Conservation (phyloP, 2,329 filamentous ascomycete species). For the Fusarium irregulare region DNA sequence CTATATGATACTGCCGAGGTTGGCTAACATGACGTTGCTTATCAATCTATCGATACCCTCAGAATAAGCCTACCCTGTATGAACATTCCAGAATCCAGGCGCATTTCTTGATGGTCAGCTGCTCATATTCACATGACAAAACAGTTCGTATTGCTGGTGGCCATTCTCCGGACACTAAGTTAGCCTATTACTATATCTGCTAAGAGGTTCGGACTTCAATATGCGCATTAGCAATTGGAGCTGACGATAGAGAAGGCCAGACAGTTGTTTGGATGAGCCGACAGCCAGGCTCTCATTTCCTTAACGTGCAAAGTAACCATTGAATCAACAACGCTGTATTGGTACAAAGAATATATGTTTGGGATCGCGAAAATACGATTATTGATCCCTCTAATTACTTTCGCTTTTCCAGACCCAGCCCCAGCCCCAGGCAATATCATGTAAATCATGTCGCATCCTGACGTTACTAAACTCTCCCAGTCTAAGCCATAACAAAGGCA, state of each 20-base stretch:
- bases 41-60: conserved; percentile 8
- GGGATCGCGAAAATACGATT: conserved; percentile 6
- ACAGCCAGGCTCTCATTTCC: neutral
- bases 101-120: neutral
- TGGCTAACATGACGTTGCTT: conserved; percentile 33
- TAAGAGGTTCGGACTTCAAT: neutral
- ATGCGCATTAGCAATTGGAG: neutral
- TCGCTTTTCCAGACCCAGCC: conserved; percentile 3
- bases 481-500: conserved; percentile 36
- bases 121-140: conserved; percentile 2
- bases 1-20: conserved; percentile 16
- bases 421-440: conserved; percentile 14
- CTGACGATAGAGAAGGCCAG: neutral
- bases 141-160: neutral
- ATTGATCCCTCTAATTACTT: conserved; percentile 9
- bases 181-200: neutral
- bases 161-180: neutral
- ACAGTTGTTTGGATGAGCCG: neutral
- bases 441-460: conserved; percentile 30
- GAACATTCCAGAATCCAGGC: conserved; percentile 1
- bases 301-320: too few relatives aligned
- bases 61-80: conserved; percentile 32
- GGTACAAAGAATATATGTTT: conserved; percentile 2
- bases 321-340: neutral
- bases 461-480: neutral